Percentiles rank a stretch among this genome's conserved stretches.
These are phyloP conservation scores for Canna indica DNA, from an alignment of 176 grass and related monocot species.

Conservation along the genomic window DNA sequence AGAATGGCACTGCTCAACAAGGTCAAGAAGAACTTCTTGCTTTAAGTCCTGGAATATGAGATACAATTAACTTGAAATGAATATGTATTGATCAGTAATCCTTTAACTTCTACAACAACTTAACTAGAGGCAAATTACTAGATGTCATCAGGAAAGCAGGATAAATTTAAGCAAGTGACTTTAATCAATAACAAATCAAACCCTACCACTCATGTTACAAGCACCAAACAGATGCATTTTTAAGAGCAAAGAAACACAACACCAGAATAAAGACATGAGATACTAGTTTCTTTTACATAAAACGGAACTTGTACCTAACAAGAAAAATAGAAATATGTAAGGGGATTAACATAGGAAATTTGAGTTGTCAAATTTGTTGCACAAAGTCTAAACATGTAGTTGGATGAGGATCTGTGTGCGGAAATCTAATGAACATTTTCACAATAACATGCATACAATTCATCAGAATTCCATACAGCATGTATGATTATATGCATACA, in stretches of 20 bases:
- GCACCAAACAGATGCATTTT: background rate
- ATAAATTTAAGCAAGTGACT: background rate
- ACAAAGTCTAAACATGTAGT: background rate
- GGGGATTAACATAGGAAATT: background rate
- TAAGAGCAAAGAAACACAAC: background rate
- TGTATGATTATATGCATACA: background rate
- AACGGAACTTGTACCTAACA: background rate
- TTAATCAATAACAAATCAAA: background rate
- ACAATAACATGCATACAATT: too few relatives aligned
- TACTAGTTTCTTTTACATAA: background rate
- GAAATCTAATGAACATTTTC: background rate
- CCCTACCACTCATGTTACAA: background rate
- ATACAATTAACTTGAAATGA: slow-evolving; percentile 8
- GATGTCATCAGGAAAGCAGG: background rate
- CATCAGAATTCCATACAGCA: too few relatives aligned
- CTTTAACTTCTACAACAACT: background rate
- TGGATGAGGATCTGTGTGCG: background rate
- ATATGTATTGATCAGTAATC: background rate
- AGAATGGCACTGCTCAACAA: slow-evolving; percentile 82
- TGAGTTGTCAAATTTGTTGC: background rate
- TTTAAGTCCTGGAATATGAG: slow-evolving; percentile 55
- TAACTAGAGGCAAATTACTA: background rate
- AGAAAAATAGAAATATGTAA: background rate
- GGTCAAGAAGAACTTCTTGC: slow-evolving; percentile 83
- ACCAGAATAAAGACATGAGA: background rate